Conservation (phyloP, 2,329 filamentous ascomycete genomes). For the Pestalotiopsis sp. region DNA sequence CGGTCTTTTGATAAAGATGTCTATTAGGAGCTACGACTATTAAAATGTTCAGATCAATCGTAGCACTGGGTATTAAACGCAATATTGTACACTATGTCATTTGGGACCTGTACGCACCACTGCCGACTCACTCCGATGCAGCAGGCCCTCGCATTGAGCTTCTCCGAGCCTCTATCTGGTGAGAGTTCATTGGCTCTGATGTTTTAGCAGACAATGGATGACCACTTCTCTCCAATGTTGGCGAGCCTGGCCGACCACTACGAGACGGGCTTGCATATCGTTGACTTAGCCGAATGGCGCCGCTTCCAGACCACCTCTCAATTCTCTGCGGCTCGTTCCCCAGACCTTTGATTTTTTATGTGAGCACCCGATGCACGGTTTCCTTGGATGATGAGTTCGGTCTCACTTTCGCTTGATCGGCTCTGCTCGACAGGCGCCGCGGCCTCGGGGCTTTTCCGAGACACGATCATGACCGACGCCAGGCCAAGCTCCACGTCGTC, state of each 20-base stretch:
- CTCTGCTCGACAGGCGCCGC: not conserved
- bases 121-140: too few relatives aligned
- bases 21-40: too few relatives aligned
- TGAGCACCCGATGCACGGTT: not conserved
- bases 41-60: too few relatives aligned
- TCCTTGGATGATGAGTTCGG: not conserved
- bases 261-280: not conserved
- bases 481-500: not conserved
- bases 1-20: too few relatives aligned
- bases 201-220: not conserved
- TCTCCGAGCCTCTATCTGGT: not conserved
- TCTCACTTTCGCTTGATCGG: conserved; percentile 6
- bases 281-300: not conserved
- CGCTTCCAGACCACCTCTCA: not conserved
- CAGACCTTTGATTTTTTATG: not conserved
- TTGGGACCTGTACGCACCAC: too few relatives aligned
- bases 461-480: not conserved
- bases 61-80: too few relatives aligned
- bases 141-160: not conserved
- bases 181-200: not conserved
- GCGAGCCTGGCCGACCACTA: not conserved
- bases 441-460: not conserved
- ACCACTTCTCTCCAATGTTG: not conserved
- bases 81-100: too few relatives aligned
- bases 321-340: not conserved